Evolutionary conservation across 1,284 basidiomycete species (phyloP), one percentile per base, ranked within the genome.

Genomic region (Sporisorium graminicola): DNA sequence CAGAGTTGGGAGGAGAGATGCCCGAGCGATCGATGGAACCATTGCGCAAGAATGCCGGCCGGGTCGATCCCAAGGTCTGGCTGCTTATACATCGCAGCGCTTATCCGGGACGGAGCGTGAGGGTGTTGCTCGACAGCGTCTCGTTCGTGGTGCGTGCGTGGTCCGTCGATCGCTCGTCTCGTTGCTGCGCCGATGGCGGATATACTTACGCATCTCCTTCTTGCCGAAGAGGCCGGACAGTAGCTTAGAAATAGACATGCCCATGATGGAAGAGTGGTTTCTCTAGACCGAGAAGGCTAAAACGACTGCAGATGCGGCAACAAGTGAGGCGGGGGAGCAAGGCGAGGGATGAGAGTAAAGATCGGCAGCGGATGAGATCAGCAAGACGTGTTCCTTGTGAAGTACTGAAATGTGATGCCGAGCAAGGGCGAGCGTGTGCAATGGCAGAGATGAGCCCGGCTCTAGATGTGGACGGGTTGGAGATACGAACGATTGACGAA

Each of bases 201-300:
- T 14, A 20, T 68, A 82, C 80, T 74, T 71, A 78, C 82, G 79
- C 83, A 85, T 85, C 73, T 85, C 83, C 74, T 81, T 83, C 69
- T 85, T 85, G 78, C 83, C 83, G 52, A 85, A 85, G 66, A 85
- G 82, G 76, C 83, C 83, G 61, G 82, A 83, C 68, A 85, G 79
- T 74, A 84, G 78, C 74, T 83, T 83, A 65, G 82, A 84, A 65
- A 85, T 78, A 58, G 82, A 84, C 71, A 79, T 74, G 69, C 83
- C 83, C 83, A 85, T 85, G 26, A 66, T 77, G 74, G 7, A 52
- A 33, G 56, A 54, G 43, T 54, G 57, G 31, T 53, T 59, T 69
- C 65, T 67, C 65, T 70, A 50, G 65, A 58, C 66, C 70, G 70
- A 77, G 69, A 72, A 72, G 68, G 65, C 58, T 55, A 37, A 60